phyloP scores from a whole-genome alignment of 2,329 filamentous ascomycete species.

The Claviceps sorghi region DNA sequence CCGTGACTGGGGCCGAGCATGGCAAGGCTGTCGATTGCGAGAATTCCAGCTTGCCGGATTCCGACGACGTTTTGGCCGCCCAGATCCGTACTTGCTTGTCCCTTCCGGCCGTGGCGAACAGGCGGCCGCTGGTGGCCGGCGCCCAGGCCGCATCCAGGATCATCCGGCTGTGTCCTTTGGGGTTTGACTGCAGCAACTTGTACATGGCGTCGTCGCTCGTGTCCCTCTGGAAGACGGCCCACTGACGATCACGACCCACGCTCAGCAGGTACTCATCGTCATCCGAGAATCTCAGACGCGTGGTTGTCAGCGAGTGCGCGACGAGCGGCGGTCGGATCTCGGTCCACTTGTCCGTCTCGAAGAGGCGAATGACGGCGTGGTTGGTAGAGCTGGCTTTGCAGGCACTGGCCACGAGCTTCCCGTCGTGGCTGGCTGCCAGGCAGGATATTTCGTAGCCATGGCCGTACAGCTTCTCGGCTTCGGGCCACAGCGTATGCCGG shows the following conservation, averaged over 20 bases:
- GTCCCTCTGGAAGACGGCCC: slow-evolving; percentile 60
- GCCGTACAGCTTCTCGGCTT: slow-evolving; percentile 91
- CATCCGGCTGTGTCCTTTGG: slow-evolving; percentile 84
- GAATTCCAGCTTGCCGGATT: slow-evolving; percentile 26
- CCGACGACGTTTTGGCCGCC: slow-evolving; percentile 23
- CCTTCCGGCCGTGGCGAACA: slow-evolving; percentile 77
- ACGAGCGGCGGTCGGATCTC: slow-evolving; percentile 70
- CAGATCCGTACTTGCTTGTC: slow-evolving; percentile 76
- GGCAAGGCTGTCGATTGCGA: slow-evolving; percentile 37
- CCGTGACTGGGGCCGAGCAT: slow-evolving; percentile 49
- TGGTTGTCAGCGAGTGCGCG: slow-evolving; percentile 79
- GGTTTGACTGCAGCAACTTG: slow-evolving; percentile 46
- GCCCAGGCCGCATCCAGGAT: slow-evolving; percentile 82
- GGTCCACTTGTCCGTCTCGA: slow-evolving; percentile 75
- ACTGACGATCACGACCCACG: slow-evolving; percentile 82
- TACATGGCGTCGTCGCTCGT: slow-evolving; percentile 30
- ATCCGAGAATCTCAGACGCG: slow-evolving; percentile 62
- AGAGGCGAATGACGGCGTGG: slow-evolving; percentile 85
- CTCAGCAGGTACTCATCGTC: slow-evolving; percentile 67
- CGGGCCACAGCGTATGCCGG: slow-evolving; percentile 86
- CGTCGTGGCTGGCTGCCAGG: slow-evolving; percentile 62
- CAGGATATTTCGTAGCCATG: slow-evolving; percentile 95
- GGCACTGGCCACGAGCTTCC: slow-evolving; percentile 68
- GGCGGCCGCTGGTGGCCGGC: slow-evolving; percentile 30
- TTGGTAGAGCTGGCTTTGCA: slow-evolving; percentile 87